Percentiles rank a stretch among this genome's conserved stretches.
phyloP scores from a whole-genome alignment of 2,329 filamentous ascomycete genomes.

The Orbilia quercus region DNA sequence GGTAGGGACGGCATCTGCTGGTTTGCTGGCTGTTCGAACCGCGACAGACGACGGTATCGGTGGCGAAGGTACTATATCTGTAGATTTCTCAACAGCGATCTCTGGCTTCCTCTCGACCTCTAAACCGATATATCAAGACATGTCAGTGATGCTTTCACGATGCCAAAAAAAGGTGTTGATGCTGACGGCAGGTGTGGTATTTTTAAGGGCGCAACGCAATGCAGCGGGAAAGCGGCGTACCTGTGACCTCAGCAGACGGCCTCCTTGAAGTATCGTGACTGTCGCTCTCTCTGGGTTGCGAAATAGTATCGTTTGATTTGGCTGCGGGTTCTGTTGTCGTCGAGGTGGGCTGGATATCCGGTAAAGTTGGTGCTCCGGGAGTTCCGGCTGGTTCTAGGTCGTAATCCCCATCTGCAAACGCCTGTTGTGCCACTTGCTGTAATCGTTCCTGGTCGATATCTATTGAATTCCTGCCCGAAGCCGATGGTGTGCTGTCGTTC shows the following conservation, averaged over 20 bases:
- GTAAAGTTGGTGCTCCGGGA: constrained; percentile 36
- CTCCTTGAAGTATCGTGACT: constrained; percentile 17
- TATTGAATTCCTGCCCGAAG: constrained; percentile 49
- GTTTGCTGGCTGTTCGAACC: constrained; percentile 8
- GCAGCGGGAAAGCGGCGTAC: constrained; percentile 28
- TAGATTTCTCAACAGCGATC: neutral
- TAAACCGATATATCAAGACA: constrained; percentile 21
- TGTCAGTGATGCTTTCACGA: constrained; percentile 8
- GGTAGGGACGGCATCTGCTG: constrained; percentile 27
- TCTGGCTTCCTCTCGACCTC: constrained; percentile 27
- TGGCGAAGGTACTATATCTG: neutral
- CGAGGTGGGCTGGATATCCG: constrained; percentile 27
- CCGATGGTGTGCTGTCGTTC: constrained; percentile 43
- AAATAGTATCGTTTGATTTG: constrained; percentile 10
- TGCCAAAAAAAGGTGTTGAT: constrained; percentile 40
- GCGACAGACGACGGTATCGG: constrained; percentile 10
- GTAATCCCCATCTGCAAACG: constrained; percentile 52
- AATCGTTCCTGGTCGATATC: constrained; percentile 54
- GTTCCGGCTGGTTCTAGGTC: constrained; percentile 36
- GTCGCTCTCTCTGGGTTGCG: constrained; percentile 4
- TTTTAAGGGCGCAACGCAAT: constrained; percentile 40
- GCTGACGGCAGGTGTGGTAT: constrained; percentile 48
- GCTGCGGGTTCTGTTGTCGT: constrained; percentile 20
- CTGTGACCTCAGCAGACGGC: constrained; percentile 24
- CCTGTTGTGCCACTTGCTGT: constrained; percentile 54